Evolutionary conservation across 164 flowering plant species (phyloP), one percentile per base, ranked within the genome.

Genomic region (Santalum album): DNA sequence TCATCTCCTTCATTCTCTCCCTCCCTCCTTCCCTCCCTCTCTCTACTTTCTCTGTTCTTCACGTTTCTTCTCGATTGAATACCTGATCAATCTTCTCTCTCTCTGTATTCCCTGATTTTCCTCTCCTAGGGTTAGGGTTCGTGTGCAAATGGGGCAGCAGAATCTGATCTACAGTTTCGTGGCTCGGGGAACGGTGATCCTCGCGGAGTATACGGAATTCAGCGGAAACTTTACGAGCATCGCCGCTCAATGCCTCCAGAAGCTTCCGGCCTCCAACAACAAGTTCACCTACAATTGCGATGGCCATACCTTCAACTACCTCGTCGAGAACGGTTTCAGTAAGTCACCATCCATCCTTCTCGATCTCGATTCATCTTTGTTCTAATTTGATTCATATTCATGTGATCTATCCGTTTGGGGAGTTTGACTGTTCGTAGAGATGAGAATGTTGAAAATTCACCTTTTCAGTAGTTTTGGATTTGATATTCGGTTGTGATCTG

Each of bases 241-340:
- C 29, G 67, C 67, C 14, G 25, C 50, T 5, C 67, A 63, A 21
- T 63, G 67, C 48, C 67, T 63, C 26, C 67, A 63, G 27, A 63
- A 63, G 57, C 61, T 57, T 25, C 65, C 65, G 3, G 46, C 65
- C 25, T 35, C 46, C 53, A 61, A 54, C 59, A 61, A 61, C 59
- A 61, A 47, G 46, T 61, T 61, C 43, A 60, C 64, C 29, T 61
- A 61, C 58, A 61, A 61, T 27, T 61, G 65, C 59, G 65, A 61
- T 25, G 54, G 39, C 26, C 65, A 61, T n/a, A 54, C 65, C 39
- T 61, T 61, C 54, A 61, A 61, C 20, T 61, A 54, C 25, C 65
- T 54, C 48, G 65, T 61, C 20, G 58, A 54, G 7, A 50, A 55
- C 38, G 65, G 65, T n/a, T 57, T 26, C 54, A 61, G 65, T 61